Conservation (phyloP, 805 yeast species). For the Ogataea chonburiensis region DNA sequence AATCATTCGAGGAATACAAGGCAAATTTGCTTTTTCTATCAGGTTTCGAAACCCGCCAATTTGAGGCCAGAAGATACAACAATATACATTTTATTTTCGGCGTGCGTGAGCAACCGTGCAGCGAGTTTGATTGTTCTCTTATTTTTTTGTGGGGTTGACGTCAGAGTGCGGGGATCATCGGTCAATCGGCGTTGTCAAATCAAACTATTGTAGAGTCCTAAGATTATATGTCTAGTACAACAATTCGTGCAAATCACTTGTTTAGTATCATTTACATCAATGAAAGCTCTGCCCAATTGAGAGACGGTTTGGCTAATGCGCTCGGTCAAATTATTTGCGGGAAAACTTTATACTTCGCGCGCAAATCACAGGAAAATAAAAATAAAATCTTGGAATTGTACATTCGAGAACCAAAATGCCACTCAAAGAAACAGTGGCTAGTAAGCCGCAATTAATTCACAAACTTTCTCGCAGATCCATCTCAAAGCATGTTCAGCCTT, state of each 20-base stretch:
- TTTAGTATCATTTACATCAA: too few relatives aligned
- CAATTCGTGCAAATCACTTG: too few relatives aligned
- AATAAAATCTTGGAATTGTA: too few relatives aligned
- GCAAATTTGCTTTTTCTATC: too few relatives aligned
- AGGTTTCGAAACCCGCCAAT: slow-evolving; percentile 1
- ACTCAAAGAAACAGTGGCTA: slow-evolving; percentile 7
- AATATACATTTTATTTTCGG: slow-evolving; percentile 10
- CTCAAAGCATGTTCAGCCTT: slow-evolving; percentile 27
- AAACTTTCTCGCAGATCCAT: slow-evolving; percentile 32
- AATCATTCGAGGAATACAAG: too few relatives aligned
- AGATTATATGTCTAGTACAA: too few relatives aligned
- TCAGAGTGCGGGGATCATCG: slow-evolving; percentile 12
- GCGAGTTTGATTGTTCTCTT: slow-evolving; percentile 1
- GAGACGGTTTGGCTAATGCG: too few relatives aligned
- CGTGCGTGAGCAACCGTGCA: slow-evolving; percentile 9
- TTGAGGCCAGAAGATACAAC: slow-evolving; percentile 9
- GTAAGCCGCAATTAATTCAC: slow-evolving; percentile 19
- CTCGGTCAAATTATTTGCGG: too few relatives aligned
- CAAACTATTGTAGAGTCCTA: too few relatives aligned
- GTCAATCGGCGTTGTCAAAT: not conserved
- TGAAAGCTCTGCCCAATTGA: too few relatives aligned
- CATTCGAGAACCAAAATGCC: slow-evolving; percentile 6
- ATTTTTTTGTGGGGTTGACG: slow-evolving; percentile 10
- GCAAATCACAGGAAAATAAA: too few relatives aligned
- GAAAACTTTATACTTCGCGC: too few relatives aligned